Conservation (phyloP, 2,329 filamentous ascomycete species). For the Alternaria postmessia region DNA sequence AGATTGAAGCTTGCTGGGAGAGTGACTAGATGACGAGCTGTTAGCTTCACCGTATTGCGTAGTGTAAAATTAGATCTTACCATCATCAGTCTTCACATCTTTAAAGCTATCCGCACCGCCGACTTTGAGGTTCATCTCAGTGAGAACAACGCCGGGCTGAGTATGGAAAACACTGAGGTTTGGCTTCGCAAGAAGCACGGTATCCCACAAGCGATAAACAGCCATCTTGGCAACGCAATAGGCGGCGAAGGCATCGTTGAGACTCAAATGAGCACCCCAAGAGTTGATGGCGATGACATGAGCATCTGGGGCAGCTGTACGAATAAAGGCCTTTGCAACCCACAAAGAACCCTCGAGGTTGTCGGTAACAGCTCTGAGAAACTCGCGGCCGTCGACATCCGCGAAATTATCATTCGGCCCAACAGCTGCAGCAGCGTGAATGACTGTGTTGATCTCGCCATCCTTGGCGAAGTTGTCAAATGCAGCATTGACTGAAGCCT, state of each 20-base stretch:
- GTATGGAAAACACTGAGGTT: constrained; percentile 49
- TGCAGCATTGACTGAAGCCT: constrained; percentile 25
- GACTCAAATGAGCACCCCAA: constrained; percentile 23
- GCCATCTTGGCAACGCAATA: constrained; percentile 53
- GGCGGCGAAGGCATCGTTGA: constrained; percentile 18
- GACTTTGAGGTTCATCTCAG: constrained; percentile 7
- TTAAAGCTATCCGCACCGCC: constrained; percentile 5
- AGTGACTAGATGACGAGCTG: constrained; percentile 4
- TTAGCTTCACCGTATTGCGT: constrained; percentile 6
- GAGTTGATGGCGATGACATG: constrained; percentile 34
- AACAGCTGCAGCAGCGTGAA: constrained; percentile 31
- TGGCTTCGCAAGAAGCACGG: constrained; percentile 49
- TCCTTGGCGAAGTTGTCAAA: constrained; percentile 23
- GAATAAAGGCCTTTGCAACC: constrained; percentile 31
- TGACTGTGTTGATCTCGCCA: constrained; percentile 31
- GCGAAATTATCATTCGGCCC: constrained; percentile 14
- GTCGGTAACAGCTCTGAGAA: constrained; percentile 17
- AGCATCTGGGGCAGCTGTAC: constrained; percentile 21
- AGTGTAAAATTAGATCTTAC: background rate
- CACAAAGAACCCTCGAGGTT: constrained; percentile 30
- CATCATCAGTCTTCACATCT: constrained; percentile 6
- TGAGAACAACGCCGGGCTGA: constrained; percentile 53
- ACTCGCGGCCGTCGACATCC: constrained; percentile 12
- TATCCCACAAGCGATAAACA: constrained; percentile 47
- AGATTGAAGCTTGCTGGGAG: constrained; percentile 30